Conservation (phyloP, 495 filamentous ascomycete species). For the Melanomma pulvis-pyrius region DNA sequence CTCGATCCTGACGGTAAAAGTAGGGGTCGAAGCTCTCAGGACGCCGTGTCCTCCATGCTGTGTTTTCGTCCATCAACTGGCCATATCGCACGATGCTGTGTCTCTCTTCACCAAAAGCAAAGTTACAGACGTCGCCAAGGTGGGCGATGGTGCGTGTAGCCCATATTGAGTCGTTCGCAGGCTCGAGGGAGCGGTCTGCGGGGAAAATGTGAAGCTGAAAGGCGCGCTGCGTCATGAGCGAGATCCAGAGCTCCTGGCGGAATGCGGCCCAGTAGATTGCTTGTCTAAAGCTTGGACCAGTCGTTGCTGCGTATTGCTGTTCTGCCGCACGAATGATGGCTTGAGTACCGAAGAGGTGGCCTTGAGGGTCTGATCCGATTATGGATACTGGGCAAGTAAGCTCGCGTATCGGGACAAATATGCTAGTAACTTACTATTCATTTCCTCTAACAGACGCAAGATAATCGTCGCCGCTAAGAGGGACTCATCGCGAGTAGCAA, state of each 20-base stretch:
- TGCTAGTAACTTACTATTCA: slow-evolving; percentile 27
- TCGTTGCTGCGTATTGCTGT: slow-evolving; percentile 15
- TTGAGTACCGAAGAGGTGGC: slow-evolving; percentile 34
- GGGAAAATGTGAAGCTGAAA: slow-evolving; percentile 31
- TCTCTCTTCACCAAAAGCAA: slow-evolving; percentile 30
- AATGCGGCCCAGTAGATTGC: slow-evolving; percentile 37
- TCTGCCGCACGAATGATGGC: slow-evolving; percentile 35
- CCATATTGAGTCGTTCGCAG: slow-evolving; percentile 31
- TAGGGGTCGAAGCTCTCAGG: slow-evolving; percentile 32
- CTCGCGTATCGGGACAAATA: not conserved
- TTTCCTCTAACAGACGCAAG: slow-evolving; percentile 35
- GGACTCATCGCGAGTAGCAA: slow-evolving; percentile 29
- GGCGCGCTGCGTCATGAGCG: slow-evolving; percentile 31
- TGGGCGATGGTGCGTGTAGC: slow-evolving; percentile 35
- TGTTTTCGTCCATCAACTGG: slow-evolving; percentile 31
- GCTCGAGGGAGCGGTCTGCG: slow-evolving; percentile 29
- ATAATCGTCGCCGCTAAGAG: slow-evolving; percentile 35
- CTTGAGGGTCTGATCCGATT: slow-evolving; percentile 29
- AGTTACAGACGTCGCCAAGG: slow-evolving; percentile 32
- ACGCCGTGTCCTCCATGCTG: slow-evolving; percentile 18
- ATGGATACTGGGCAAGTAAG: slow-evolving; percentile 20
- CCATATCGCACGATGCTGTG: slow-evolving; percentile 24
- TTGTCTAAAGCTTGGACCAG: slow-evolving; percentile 28
- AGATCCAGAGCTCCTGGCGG: slow-evolving; percentile 36
- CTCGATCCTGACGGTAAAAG: slow-evolving; percentile 27